Base-by-base conservation (phyloP, 2,329 filamentous ascomycete species). In the Aspergillus brasiliensis region DNA sequence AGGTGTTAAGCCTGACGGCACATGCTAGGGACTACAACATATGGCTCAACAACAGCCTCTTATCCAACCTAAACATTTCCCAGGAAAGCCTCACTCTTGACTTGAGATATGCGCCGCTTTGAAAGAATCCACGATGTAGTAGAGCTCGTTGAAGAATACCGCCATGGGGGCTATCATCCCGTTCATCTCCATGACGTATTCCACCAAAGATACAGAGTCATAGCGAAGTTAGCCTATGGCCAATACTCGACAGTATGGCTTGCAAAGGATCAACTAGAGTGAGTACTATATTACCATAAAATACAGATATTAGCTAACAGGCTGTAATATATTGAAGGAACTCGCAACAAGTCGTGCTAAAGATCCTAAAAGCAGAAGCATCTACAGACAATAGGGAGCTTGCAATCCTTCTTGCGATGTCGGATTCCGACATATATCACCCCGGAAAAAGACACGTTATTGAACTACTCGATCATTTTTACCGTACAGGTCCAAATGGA, bases 231-330 rank as follows among this genome's bases (percentile, higher is more conserved):
- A 40, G 63, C 62, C 2, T 68, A 44, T 57, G 67, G 67, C 10
- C 63, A 62, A 52, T 65, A 54, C 53, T 68, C 66, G 5, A 72
- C 69, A 21, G 69, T 70, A 21, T 71, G 67, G 66, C 54, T 70
- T 51, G 65, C 69, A 13, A 13, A 60, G 17, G 66, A 71, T 27
- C 25, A 40, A 58, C 28, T 40, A 64, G 65, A 56, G 34, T 55
- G 34, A 47, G 27, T 31, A 37, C 44, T 37, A 19, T 34, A 17
- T 21, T 51, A 40, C 37, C 1, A 13, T 6, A 17, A 40, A n/a
- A 2, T 6, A 3, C 37, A 15, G 37, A 40, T 28, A 17, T 3
- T 40, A 1, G 7, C 28, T 40, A 27, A 61, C 23, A 40, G 7
- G 13, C 2, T 10, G 19, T 60, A 59, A 52, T 19, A 49, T 23